Conservation (phyloP, 805 yeast species). For the Candida oleophila region DNA sequence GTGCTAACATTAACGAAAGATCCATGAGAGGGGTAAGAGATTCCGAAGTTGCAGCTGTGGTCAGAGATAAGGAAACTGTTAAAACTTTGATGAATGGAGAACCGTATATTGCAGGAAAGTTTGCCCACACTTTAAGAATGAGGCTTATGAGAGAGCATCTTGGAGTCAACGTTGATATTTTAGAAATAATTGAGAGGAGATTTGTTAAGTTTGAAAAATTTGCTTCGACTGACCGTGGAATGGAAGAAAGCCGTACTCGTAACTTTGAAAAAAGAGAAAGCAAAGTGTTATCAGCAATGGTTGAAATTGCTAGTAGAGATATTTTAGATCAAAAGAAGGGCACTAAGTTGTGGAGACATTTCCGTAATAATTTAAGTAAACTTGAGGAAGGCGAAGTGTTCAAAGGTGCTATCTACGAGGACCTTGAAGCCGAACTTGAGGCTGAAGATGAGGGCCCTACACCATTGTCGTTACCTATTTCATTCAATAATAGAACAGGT, state of each 20-base stretch:
- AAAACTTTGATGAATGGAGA: slow-evolving; percentile 76
- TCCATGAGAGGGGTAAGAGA: slow-evolving; percentile 94
- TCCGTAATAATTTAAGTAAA: slow-evolving; percentile 10
- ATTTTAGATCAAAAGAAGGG: slow-evolving; percentile 54
- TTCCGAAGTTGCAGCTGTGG: slow-evolving; percentile 88
- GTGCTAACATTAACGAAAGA: slow-evolving; percentile 95
- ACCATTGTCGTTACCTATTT: slow-evolving; percentile 42
- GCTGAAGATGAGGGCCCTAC: slow-evolving; percentile 25
- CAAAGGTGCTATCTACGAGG: slow-evolving; percentile 4
- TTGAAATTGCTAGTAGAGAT: slow-evolving; percentile 72
- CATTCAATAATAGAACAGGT: slow-evolving; percentile 89
- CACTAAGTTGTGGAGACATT: slow-evolving; percentile 43
- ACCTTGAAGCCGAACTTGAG: slow-evolving; percentile 5
- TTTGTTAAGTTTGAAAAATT: slow-evolving; percentile 49
- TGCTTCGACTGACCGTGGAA: slow-evolving; percentile 42
- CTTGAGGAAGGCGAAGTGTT: slow-evolving; percentile 11
- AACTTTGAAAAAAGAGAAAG: slow-evolving; percentile 32
- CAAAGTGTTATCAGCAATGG: slow-evolving; percentile 58
- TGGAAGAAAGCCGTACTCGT: slow-evolving; percentile 43
- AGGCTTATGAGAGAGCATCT: slow-evolving; percentile 95
- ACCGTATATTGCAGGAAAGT: slow-evolving; percentile 77
- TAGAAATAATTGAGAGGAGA: slow-evolving; percentile 78
- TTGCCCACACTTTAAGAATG: slow-evolving; percentile 85
- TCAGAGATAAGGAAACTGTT: slow-evolving; percentile 78
- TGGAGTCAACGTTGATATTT: slow-evolving; percentile 86